Conservation (phyloP, 179 eudicot genomes). For the Carnegiea gigantea region DNA sequence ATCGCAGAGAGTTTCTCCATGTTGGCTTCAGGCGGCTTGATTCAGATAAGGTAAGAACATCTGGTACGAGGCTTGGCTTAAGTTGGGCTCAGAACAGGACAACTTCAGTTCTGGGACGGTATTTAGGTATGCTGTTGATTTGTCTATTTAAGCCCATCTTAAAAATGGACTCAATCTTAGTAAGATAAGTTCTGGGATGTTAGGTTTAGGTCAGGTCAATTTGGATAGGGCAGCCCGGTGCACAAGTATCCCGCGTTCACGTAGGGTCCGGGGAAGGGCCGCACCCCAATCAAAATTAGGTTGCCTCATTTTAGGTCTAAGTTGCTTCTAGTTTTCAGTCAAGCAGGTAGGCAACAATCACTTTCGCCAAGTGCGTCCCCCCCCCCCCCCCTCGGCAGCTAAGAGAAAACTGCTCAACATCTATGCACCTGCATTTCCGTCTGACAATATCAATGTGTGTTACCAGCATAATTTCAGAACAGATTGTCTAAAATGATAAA, state of each 20-base stretch:
- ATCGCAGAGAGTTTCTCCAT: too few relatives aligned
- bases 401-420: background rate
- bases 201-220: background rate
- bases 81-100: background rate
- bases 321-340: background rate
- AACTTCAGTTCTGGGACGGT: background rate
- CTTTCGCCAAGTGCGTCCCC: background rate
- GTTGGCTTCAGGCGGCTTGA: too few relatives aligned
- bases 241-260: too few relatives aligned
- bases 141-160: background rate
- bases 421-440: background rate
- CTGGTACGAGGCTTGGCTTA: background rate
- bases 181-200: background rate
- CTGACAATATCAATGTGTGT: background rate
- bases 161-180: background rate
- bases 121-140: background rate
- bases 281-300: background rate
- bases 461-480: background rate
- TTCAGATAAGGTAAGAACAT: too few relatives aligned
- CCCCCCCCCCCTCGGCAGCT: background rate
- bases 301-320: background rate
- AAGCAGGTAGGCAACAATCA: background rate
- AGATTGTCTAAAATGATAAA: background rate
- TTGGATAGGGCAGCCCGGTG: too few relatives aligned
- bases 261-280: too few relatives aligned